Evolutionary conservation across 2,329 filamentous ascomycete genomes (phyloP).

Genomic region (Seiridium cupressi): DNA sequence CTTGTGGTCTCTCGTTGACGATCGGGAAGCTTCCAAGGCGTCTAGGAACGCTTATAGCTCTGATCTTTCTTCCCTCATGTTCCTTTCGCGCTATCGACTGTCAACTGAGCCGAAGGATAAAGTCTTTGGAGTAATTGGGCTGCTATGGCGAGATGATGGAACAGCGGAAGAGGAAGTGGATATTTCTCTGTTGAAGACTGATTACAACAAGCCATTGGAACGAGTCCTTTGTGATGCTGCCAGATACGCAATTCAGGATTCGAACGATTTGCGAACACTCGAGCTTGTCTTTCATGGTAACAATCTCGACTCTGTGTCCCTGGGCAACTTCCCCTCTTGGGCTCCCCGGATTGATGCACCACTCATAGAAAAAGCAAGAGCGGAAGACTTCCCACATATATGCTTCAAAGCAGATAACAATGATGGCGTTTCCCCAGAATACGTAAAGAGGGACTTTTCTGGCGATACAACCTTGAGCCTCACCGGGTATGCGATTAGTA

Average conservation of each 20-base stretch:
- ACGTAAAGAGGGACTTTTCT: not conserved
- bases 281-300: not conserved
- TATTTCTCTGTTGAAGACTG: not conserved
- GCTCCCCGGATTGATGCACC: not conserved
- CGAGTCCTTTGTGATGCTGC: not conserved
- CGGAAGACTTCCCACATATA: not conserved
- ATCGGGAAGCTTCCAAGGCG: not conserved
- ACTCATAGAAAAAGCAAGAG: not conserved
- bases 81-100: not conserved
- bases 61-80: not conserved
- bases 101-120: not conserved
- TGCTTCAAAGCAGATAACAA: not conserved
- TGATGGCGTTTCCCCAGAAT: not conserved
- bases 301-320: not conserved
- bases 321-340: not conserved
- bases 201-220: not conserved
- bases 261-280: not conserved
- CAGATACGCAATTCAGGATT: not conserved
- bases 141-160: not conserved
- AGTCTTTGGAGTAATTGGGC: not conserved
- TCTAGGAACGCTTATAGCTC: not conserved
- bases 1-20: not conserved
- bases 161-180: not conserved
- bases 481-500: not conserved
- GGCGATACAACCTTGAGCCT: not conserved